phyloP scores from a whole-genome alignment of 2,329 filamentous ascomycete species.

The Lachnellula suecica region DNA sequence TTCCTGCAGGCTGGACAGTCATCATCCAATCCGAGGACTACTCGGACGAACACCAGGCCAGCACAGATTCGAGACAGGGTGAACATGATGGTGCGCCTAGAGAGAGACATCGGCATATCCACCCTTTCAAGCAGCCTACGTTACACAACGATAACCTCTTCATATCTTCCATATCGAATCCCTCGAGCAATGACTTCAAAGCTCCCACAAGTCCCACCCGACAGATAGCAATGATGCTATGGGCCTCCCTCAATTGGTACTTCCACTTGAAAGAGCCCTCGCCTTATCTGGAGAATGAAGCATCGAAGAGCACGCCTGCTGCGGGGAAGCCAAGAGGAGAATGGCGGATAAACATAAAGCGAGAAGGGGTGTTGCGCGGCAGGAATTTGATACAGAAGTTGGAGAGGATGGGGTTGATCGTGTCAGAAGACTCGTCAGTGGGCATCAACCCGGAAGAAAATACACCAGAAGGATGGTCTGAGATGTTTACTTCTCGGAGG shows the following conservation, averaged over 20 bases:
- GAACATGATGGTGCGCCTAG: slow-evolving; percentile 30
- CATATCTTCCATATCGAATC: slow-evolving; percentile 88
- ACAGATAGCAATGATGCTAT: slow-evolving; percentile 95
- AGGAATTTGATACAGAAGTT: slow-evolving; percentile 82
- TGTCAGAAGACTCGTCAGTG: slow-evolving; percentile 72
- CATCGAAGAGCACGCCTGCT: slow-evolving; percentile 64
- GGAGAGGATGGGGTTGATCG: slow-evolving; percentile 87
- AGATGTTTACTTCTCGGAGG: slow-evolving; percentile 78
- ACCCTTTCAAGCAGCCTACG: slow-evolving; percentile 73
- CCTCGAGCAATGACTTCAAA: slow-evolving; percentile 77
- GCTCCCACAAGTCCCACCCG: slow-evolving; percentile 77
- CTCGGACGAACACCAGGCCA: slow-evolving; percentile 30
- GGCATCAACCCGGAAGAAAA: slow-evolving; percentile 63
- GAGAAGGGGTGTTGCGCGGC: slow-evolving; percentile 85
- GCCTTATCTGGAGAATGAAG: slow-evolving; percentile 59
- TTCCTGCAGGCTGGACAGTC: slow-evolving; percentile 87
- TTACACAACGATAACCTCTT: slow-evolving; percentile 79
- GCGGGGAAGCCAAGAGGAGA: slow-evolving; percentile 76
- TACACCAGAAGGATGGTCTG: slow-evolving; percentile 65
- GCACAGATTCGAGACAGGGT: slow-evolving; percentile 24
- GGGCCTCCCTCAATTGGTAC: slow-evolving; percentile 95
- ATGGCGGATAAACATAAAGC: slow-evolving; percentile 81
- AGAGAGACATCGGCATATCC: slow-evolving; percentile 43
- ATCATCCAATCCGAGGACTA: slow-evolving; percentile 69
- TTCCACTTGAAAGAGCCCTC: slow-evolving; percentile 83